These are phyloP conservation scores for Kurtzmaniella cleridarum DNA, from an alignment of 805 yeast species.

Conservation along the genomic window DNA sequence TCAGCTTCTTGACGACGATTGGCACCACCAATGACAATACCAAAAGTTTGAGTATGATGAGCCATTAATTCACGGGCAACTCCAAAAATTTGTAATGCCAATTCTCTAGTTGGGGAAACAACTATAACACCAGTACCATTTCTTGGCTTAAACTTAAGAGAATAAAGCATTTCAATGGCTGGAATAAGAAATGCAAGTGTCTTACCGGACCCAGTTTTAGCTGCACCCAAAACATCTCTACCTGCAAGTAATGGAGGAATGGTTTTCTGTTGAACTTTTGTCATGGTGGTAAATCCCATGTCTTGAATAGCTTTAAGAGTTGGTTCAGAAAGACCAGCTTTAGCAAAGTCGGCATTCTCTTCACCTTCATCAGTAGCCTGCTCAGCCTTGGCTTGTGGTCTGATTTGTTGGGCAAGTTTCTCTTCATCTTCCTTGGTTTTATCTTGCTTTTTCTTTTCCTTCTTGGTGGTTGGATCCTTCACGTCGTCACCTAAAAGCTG, in stretches of 20 bases:
- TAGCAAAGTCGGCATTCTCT: conserved; percentile 29
- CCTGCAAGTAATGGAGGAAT: conserved; percentile 97
- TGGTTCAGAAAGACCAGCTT: conserved; percentile 65
- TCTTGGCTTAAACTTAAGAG: conserved; percentile 92
- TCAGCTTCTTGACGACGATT: conserved; percentile 97
- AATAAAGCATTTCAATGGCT: conserved; percentile 86
- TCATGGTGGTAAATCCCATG: conserved; percentile 92
- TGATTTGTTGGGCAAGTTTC: conserved; percentile 20
- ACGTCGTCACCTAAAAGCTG: conserved; percentile 43
- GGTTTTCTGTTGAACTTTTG: conserved; percentile 91
- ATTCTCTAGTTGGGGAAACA: conserved; percentile 95
- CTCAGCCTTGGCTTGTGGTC: conserved; percentile 21
- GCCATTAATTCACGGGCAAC: conserved; percentile 94
- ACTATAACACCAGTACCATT: conserved; percentile 97
- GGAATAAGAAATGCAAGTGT: conserved; percentile 94
- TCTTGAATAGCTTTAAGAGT: conserved; percentile 75
- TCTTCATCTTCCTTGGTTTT: conserved; percentile 16
- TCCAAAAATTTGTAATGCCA: conserved; percentile 95
- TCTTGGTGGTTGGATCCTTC: conserved; percentile 35
- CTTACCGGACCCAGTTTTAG: conserved; percentile 98
- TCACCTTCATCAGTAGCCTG: conserved; percentile 20
- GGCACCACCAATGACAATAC: conserved; percentile 97
- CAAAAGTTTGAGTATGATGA: conserved; percentile 86
- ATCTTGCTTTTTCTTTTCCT: conserved; percentile 15
- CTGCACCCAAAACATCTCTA: conserved; percentile 97